Percentiles rank a stretch among this genome's conserved stretches.
These are phyloP conservation scores for Globisporangium heterothallicum DNA, from an alignment of 352 stramenopile species.

Conservation along the genomic window DNA sequence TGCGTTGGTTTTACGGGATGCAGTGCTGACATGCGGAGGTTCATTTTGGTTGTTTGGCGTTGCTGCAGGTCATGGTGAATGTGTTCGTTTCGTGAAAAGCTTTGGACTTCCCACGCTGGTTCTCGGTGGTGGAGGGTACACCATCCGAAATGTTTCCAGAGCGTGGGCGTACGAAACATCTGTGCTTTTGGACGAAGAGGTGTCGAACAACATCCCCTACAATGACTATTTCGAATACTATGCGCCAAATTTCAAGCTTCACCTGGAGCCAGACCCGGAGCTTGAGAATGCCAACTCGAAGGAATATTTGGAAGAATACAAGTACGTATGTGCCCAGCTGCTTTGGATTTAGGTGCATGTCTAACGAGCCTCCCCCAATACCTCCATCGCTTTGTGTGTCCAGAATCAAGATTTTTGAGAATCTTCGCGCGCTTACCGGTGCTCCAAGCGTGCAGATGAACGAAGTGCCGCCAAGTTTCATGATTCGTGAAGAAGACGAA, in stretches of 20 bases:
- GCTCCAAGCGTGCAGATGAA: slow-evolving; percentile 82
- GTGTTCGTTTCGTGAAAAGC: slow-evolving; percentile 94
- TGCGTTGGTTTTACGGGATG: background rate
- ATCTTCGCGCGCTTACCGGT: slow-evolving; percentile 63
- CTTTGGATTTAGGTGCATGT: no score
- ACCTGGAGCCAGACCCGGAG: slow-evolving; percentile 71
- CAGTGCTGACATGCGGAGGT: no score
- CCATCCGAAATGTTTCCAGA: slow-evolving; percentile 94
- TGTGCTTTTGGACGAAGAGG: slow-evolving; percentile 90
- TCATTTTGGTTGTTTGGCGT: background rate
- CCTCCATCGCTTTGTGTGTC: no score
- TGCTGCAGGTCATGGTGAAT: slow-evolving; percentile 92
- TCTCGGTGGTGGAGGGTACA: slow-evolving; percentile 97
- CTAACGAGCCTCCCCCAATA: no score
- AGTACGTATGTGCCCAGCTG: slow-evolving; percentile 48
- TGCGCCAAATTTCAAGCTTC: slow-evolving; percentile 80
- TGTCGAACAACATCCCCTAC: slow-evolving; percentile 96
- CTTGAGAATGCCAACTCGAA: slow-evolving; percentile 80
- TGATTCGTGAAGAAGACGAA: slow-evolving; percentile 79
- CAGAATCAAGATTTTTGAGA: slow-evolving; percentile 83
- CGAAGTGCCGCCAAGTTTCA: slow-evolving; percentile 58
- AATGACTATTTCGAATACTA: slow-evolving; percentile 99
- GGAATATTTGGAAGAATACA: slow-evolving; percentile 84
- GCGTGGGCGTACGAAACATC: slow-evolving; percentile 94
- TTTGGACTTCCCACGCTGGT: slow-evolving; percentile 97